phyloP scores from a whole-genome alignment of 345 rosid species.

The Toxicodendron radicans region DNA sequence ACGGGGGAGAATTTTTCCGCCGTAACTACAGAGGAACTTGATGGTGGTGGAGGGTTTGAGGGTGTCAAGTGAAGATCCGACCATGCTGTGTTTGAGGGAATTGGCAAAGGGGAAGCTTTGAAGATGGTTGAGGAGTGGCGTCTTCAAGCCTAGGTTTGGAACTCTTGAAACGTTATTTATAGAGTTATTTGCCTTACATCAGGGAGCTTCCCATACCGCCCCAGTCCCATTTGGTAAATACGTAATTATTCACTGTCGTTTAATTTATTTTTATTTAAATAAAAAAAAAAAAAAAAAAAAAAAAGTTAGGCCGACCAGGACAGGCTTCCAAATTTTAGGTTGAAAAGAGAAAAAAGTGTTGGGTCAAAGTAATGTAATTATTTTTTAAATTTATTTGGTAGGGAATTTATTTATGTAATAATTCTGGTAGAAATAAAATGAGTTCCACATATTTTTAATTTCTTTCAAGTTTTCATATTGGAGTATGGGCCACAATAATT shows the following conservation, averaged over 20 bases:
- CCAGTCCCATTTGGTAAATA: neutral
- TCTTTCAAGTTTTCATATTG: neutral
- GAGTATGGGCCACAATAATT: too few species aligned
- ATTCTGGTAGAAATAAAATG: too few species aligned
- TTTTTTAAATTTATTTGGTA: too few species aligned
- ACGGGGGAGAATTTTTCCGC: slow-evolving; percentile 84
- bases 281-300: too few species aligned
- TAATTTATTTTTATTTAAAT: too few species aligned
- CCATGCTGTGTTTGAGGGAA: slow-evolving; percentile 30
- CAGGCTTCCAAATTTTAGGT: too few species aligned
- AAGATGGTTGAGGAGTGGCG: slow-evolving; percentile 23
- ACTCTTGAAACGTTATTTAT: slow-evolving; percentile 38
- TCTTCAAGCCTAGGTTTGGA: slow-evolving; percentile 44
- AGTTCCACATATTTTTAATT: too few species aligned
- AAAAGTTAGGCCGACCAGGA: too few species aligned
- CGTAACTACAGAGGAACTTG: slow-evolving; percentile 88
- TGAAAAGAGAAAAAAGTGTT: too few species aligned
- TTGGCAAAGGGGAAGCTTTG: neutral
- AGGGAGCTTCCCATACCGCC: slow-evolving; percentile 15
- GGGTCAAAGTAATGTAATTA: too few species aligned
- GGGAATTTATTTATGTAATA: too few species aligned
- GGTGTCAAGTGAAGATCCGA: slow-evolving; percentile 30
- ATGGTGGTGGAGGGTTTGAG: slow-evolving; percentile 33
- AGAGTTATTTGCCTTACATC: slow-evolving; percentile 17
- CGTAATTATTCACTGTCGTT: too few species aligned